Percentiles rank a stretch among this genome's conserved stretches.
Evolutionary conservation across 306 rosid species (phyloP).

Genomic region (Begonia loranthoides): DNA sequence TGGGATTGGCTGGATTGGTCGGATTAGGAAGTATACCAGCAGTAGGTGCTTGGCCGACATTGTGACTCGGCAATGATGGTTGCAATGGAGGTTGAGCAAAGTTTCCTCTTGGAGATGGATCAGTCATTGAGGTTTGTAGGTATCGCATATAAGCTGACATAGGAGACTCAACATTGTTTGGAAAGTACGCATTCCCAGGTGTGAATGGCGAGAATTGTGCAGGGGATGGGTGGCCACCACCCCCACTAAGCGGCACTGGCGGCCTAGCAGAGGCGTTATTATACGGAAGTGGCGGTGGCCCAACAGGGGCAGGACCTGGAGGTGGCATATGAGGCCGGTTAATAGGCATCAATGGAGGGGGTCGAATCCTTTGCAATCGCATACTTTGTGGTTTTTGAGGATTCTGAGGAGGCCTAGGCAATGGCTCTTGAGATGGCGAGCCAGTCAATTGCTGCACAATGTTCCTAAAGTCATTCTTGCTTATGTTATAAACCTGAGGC

Average conservation of each 20-base stretch:
- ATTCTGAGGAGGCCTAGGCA: constrained; percentile 61
- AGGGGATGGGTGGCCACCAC: constrained; percentile 35
- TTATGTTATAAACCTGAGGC: constrained; percentile 91
- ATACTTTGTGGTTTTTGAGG: constrained; percentile 72
- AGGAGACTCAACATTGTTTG: constrained; percentile 67
- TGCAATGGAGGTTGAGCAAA: constrained; percentile 23
- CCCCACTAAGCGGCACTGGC: constrained; percentile 22
- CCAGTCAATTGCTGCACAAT: constrained; percentile 97
- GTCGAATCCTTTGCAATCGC: constrained; percentile 79
- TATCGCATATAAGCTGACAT: constrained; percentile 86
- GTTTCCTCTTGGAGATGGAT: constrained; percentile 46
- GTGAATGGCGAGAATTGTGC: constrained; percentile 25
- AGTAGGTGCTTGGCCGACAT: constrained; percentile 23
- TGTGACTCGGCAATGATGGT: constrained; percentile 23
- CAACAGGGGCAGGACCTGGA: constrained; percentile 30
- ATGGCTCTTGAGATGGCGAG: constrained; percentile 72
- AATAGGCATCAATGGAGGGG: constrained; percentile 78
- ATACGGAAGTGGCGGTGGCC: constrained; percentile 41
- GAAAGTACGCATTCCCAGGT: constrained; percentile 40
- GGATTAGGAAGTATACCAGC: constrained; percentile 61
- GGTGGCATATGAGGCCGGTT: constrained; percentile 39
- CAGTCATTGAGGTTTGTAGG: constrained; percentile 64
- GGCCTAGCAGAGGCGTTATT: constrained; percentile 40
- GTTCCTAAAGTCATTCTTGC: constrained; percentile 85
- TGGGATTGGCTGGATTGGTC: constrained; percentile 18